Evolutionary conservation across 805 yeast genomes (phyloP), one percentile per base, ranked within the genome.

Genomic region (Yamadazyma sp.): DNA sequence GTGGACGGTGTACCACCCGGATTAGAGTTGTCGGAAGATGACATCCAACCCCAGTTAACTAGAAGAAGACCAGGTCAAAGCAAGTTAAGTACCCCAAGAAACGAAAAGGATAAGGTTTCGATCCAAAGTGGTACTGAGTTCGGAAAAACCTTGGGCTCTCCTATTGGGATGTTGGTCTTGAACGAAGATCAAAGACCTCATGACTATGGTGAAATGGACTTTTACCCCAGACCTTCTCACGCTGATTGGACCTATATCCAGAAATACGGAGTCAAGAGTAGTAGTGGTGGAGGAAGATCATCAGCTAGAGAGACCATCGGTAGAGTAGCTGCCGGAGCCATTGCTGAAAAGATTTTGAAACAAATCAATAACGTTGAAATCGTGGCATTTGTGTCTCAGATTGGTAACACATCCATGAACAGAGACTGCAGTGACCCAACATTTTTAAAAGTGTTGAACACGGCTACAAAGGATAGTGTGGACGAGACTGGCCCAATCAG

Each of bases 1-100:
- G 96, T 93, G 26, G 99, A 93, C 52, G 99, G 99, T 42, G 93
- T 89, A 28, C 99, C 99, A 20, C 97, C 99, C 19, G 96, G 96
- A 21, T 73, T 93, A 77, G 74, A 79, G 6, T 75, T 93, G 37
- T 75, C 84, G 12, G 97, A 87, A 62, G 79, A 69, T 4, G 98
- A 93, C 57, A 77, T 93, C 49, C 99, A 93, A 70, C 95, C 97
- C 12, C 99, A 93, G 71, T 69, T 93, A 52, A 82, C 95, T 15
- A 80, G 99, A 69, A 84, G 99, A 74, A 83, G 99, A 68, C 99
- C 99, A 2, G 99, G 99, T 35, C 99, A 93, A 67, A 79, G 90
- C 34, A 84, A 84, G 47, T 70, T 93, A 42, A 78, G 95, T 15
- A 93, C 99, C 5, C 99, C 99, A 51, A 76, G 99, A 70, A 82